phyloP scores from a whole-genome alignment of 2,329 filamentous ascomycete genomes.

The Orbilia javanica region DNA sequence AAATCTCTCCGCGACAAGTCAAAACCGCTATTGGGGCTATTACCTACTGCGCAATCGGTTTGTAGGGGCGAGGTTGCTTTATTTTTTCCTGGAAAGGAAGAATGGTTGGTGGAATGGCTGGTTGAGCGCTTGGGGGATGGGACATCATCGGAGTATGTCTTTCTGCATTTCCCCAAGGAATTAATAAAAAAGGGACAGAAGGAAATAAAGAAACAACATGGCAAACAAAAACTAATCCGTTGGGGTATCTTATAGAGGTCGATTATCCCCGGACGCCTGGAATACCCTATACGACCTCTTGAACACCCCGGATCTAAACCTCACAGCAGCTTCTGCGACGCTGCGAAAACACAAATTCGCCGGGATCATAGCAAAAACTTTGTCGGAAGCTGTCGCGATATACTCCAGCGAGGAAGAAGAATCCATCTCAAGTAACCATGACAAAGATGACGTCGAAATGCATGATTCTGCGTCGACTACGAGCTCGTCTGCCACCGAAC shows the following conservation, averaged over 20 bases:
- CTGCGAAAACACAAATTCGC: conserved; percentile 54
- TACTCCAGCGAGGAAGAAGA: conserved; percentile 12
- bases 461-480: conserved; percentile 37
- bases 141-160: conserved; percentile 36
- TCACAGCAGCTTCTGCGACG: conserved; percentile 12
- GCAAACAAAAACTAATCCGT: background rate
- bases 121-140: conserved; percentile 66
- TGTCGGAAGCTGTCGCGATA: conserved; percentile 38
- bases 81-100: conserved; percentile 68
- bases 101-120: conserved; percentile 77
- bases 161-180: background rate
- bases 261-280: conserved; percentile 45
- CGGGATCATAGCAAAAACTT: conserved; percentile 41
- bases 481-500: conserved; percentile 47
- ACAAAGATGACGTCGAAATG: conserved; percentile 41
- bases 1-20: conserved; percentile 64
- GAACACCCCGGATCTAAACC: conserved; percentile 30
- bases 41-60: conserved; percentile 60
- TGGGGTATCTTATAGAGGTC: conserved; percentile 21
- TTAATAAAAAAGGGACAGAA: too few species aligned
- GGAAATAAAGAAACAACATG: too few species aligned
- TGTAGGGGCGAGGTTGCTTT: conserved; percentile 24
- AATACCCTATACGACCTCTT: conserved; percentile 39
- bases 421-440: background rate
- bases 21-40: conserved; percentile 56